Evolutionary conservation across 306 rosid species (phyloP).

Genomic region (Clitoria ternatea): DNA sequence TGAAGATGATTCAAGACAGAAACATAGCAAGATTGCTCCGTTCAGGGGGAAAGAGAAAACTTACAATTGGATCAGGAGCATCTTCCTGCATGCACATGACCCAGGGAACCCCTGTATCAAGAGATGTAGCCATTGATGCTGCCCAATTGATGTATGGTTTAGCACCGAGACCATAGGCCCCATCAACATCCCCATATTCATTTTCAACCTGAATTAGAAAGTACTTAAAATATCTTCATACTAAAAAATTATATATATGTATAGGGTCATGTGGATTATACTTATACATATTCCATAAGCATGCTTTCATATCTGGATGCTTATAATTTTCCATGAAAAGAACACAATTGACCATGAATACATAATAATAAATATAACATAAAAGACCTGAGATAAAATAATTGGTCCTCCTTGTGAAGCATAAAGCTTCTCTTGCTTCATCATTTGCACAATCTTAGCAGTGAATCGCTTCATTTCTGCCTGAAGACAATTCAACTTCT

Average conservation of each 20-base stretch:
- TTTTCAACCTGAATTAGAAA: slow-evolving; percentile 63
- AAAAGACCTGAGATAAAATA: slow-evolving; percentile 86
- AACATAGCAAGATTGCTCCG: neutral
- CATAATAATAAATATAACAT: neutral
- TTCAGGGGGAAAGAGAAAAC: slow-evolving; percentile 23
- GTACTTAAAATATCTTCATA: neutral
- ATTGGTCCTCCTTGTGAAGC: slow-evolving; percentile 96
- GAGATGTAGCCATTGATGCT: slow-evolving; percentile 80
- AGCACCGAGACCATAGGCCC: slow-evolving; percentile 56
- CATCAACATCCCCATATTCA: slow-evolving; percentile 71
- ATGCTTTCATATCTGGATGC: neutral
- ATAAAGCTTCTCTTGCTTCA: slow-evolving; percentile 82
- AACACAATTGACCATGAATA: neutral
- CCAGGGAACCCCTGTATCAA: slow-evolving; percentile 98
- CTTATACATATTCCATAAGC: no score
- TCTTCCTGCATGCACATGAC: slow-evolving; percentile 91
- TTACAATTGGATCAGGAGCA: slow-evolving; percentile 93
- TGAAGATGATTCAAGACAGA: neutral
- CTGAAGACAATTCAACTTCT: slow-evolving; percentile 35
- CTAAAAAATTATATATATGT: neutral
- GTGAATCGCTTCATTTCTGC: slow-evolving; percentile 86
- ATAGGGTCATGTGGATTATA: no score
- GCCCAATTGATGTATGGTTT: slow-evolving; percentile 82
- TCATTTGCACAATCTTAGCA: slow-evolving; percentile 70
- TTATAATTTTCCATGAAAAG: neutral